Conservation (phyloP, 768 basidiomycete species). For the Harrya chromipes region DNA sequence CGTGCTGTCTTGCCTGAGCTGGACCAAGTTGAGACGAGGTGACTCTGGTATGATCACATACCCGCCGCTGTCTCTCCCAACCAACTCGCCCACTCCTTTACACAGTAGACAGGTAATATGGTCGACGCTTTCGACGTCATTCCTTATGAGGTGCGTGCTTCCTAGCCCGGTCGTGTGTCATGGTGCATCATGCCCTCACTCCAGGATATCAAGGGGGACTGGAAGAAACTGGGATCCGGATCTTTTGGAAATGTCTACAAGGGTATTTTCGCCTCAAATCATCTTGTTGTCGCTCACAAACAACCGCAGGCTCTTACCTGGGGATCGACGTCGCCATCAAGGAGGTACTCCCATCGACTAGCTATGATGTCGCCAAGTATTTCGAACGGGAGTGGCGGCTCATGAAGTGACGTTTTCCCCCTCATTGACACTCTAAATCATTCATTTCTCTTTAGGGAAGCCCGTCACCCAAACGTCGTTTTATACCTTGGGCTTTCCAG, state of each 20-base stretch:
- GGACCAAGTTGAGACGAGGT: constrained; percentile 10
- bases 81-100: background rate
- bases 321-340: constrained; percentile 97
- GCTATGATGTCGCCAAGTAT: constrained; percentile 96
- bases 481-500: constrained; percentile 88
- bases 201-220: constrained; percentile 83
- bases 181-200: constrained; percentile 3
- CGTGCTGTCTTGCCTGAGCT: constrained; percentile 20
- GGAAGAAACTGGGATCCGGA: constrained; percentile 89
- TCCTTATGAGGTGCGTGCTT: constrained; percentile 66
- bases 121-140: constrained; percentile 86
- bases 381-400: constrained; percentile 98
- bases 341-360: constrained; percentile 87
- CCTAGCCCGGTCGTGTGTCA: background rate
- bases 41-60: background rate
- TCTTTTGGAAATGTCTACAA: constrained; percentile 94
- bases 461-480: constrained; percentile 89
- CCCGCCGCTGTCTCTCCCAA: constrained; percentile 2
- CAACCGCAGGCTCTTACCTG: constrained; percentile 71
- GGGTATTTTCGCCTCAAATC: constrained; percentile 31
- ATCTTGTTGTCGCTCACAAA: constrained; percentile 2
- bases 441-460: constrained; percentile 47
- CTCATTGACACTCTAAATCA: background rate
- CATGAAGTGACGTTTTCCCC: constrained; percentile 61
- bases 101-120: constrained; percentile 17